Percentiles rank a stretch among this genome's conserved stretches.
These are phyloP conservation scores for Ceratobasidium sp. DNA, from an alignment of 1,284 basidiomycete species.

Conservation along the genomic window DNA sequence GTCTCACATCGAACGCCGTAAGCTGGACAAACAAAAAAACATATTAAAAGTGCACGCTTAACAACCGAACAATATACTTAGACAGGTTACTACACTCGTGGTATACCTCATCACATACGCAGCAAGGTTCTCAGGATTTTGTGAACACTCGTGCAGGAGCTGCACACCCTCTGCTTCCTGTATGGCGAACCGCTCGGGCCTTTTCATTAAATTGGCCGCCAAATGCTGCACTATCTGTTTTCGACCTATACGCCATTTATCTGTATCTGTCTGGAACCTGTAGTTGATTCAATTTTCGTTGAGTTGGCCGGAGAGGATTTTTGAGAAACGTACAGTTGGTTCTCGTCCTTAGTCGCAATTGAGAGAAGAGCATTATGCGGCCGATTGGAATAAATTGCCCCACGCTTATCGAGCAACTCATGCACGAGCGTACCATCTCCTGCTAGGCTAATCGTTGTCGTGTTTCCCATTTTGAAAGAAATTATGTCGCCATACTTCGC, in stretches of 20 bases:
- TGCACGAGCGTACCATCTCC: slow-evolving; percentile 29
- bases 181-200: neutral
- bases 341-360: neutral
- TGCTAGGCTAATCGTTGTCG: neutral
- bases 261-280: slow-evolving; percentile 21
- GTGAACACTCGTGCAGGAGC: slow-evolving; percentile 18
- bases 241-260: neutral
- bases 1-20: slow-evolving; percentile 12
- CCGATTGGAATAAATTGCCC: slow-evolving; percentile 17
- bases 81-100: slow-evolving; percentile 16
- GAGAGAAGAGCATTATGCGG: neutral
- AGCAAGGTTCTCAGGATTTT: neutral
- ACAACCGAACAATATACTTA: neutral
- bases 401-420: slow-evolving; percentile 32
- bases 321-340: neutral
- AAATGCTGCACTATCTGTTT: slow-evolving; percentile 20
- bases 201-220: neutral
- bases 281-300: neutral
- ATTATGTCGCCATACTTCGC: slow-evolving; percentile 18
- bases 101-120: slow-evolving; percentile 30
- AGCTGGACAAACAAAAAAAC: neutral
- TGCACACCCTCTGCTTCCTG: slow-evolving; percentile 27
- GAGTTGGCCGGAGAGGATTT: neutral
- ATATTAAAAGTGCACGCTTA: neutral
- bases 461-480: slow-evolving; percentile 12